A percentile compares a stretch with the other conserved stretches of the same genome.
Evolutionary conservation across 169 alveolate species (phyloP).

Genomic region (Plasmodium blacklocki): DNA sequence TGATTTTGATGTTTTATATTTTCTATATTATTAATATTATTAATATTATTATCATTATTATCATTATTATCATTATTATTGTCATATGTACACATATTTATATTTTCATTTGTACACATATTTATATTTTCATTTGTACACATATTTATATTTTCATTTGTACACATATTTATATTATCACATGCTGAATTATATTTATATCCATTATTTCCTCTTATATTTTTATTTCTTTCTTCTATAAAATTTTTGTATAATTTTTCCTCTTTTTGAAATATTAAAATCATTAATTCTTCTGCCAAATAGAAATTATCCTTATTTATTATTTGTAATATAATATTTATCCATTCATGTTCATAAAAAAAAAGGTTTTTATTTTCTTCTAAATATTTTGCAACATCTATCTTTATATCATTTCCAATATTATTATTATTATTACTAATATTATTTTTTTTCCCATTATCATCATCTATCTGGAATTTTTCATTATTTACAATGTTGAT

Average conservation of each 20-base stretch:
- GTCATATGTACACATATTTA: not conserved
- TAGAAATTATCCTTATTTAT: conserved; percentile 51
- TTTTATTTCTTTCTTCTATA: conserved; percentile 4
- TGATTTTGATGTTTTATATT: not conserved
- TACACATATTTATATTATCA: not conserved
- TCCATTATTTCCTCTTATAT: conserved; percentile 2
- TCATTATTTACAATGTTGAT: not conserved
- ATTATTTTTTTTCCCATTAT: not conserved
- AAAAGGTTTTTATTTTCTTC: conserved; percentile 10
- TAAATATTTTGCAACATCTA: not conserved
- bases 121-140: too few relatives aligned
- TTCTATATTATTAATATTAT: not conserved
- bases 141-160: not conserved
- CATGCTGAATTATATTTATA: not conserved
- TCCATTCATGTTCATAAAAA: conserved; percentile 71
- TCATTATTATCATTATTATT: not conserved
- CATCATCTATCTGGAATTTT: not conserved
- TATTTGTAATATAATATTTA: conserved; percentile 34
- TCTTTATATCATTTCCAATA: not conserved
- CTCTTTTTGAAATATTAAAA: conserved; percentile 51
- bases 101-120: too few relatives aligned
- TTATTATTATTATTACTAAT: not conserved
- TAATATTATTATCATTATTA: not conserved
- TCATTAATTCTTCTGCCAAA: conserved; percentile 62
- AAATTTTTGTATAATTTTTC: conserved; percentile 34